These are phyloP conservation scores for Zychaea mexicana DNA, from an alignment of 371 early-diverging fungal genomes.

Conservation along the genomic window DNA sequence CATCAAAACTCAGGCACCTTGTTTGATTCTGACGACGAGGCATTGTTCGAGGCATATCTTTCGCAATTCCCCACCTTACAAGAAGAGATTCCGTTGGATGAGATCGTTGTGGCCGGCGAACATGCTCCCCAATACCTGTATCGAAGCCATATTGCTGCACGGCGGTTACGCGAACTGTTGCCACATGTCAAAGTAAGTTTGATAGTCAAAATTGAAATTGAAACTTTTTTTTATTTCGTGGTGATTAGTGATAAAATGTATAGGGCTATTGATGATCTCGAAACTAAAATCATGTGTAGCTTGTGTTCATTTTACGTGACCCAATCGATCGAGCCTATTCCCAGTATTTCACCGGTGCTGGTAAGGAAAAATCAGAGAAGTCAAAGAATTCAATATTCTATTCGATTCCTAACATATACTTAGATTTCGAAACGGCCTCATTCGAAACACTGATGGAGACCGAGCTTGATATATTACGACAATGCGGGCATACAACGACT, in stretches of 20 bases:
- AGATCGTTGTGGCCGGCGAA: constrained; percentile 36
- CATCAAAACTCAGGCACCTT: constrained; percentile 6
- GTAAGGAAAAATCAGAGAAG: not conserved
- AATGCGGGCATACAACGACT: constrained; percentile 43
- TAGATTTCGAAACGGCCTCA: constrained; percentile 10
- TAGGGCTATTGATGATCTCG: not conserved
- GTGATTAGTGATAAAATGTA: no score
- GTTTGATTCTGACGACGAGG: constrained; percentile 27
- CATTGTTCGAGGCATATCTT: constrained; percentile 42
- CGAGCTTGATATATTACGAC: constrained; percentile 39
- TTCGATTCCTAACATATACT: no score
- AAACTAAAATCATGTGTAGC: constrained; percentile 16
- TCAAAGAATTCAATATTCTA: no score
- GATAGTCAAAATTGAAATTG: no score
- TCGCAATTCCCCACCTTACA: constrained; percentile 34
- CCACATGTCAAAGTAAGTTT: constrained; percentile 40
- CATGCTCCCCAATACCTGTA: constrained; percentile 48
- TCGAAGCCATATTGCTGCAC: constrained; percentile 35
- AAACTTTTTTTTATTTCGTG: not conserved
- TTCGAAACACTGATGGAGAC: constrained; percentile 40
- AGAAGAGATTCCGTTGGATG: constrained; percentile 16
- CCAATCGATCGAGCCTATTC: constrained; percentile 61
- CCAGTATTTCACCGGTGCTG: constrained; percentile 37
- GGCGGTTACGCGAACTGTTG: constrained; percentile 35
- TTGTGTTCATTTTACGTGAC: constrained; percentile 57